phyloP scores from a whole-genome alignment of 2,329 filamentous ascomycete genomes.

The Talaromyces sp. region DNA sequence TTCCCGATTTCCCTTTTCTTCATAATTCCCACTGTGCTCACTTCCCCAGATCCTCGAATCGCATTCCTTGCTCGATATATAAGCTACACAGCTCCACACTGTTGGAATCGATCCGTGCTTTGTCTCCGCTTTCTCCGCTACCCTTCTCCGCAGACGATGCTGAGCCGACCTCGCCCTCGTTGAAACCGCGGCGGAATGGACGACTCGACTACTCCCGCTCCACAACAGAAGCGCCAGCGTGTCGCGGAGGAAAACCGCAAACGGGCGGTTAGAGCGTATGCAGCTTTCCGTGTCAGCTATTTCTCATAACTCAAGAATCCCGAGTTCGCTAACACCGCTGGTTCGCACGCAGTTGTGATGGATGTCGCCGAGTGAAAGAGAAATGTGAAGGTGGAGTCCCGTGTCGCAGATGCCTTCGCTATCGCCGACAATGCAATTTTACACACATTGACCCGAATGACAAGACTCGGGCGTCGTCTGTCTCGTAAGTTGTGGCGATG shows the following conservation, averaged over 20 bases:
- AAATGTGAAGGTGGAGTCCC: slow-evolving; percentile 61
- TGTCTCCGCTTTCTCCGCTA: slow-evolving; percentile 5
- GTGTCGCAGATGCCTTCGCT: slow-evolving; percentile 56
- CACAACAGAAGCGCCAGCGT: slow-evolving; percentile 42
- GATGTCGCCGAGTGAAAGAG: slow-evolving; percentile 59
- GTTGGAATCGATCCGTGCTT: neutral
- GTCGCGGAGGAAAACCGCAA: slow-evolving; percentile 47
- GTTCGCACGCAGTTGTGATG: slow-evolving; percentile 51
- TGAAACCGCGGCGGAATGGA: slow-evolving; percentile 36
- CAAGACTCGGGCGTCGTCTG: slow-evolving; percentile 35
- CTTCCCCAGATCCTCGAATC: neutral
- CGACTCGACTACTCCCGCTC: slow-evolving; percentile 25
- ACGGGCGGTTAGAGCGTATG: slow-evolving; percentile 45
- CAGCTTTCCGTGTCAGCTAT: neutral
- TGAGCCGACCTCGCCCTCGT: slow-evolving; percentile 24
- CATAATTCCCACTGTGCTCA: neutral
- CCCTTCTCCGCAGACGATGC: slow-evolving; percentile 29
- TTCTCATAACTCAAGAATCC: neutral
- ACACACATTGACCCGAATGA: slow-evolving; percentile 41
- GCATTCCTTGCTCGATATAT: neutral
- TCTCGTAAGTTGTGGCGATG: slow-evolving; percentile 31
- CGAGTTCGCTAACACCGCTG: slow-evolving; percentile 13
- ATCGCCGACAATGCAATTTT: slow-evolving; percentile 56
- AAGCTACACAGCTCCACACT: neutral
- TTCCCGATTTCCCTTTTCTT: slow-evolving; percentile 1